Percentiles rank a stretch among this genome's conserved stretches.
Conservation (phyloP, 345 rosid genomes). For the Theobroma cacao region DNA sequence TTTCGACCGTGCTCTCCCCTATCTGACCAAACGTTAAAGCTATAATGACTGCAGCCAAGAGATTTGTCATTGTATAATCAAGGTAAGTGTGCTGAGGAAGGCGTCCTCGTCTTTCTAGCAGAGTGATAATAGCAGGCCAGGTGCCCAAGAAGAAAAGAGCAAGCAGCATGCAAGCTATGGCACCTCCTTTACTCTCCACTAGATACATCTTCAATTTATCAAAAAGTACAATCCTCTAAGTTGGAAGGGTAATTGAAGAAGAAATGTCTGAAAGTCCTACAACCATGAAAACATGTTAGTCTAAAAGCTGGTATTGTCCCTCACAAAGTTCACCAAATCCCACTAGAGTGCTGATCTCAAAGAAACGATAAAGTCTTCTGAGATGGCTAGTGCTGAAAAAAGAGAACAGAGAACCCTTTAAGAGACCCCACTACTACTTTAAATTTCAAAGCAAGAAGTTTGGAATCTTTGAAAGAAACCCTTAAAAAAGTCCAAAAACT, state of each 20-base stretch:
- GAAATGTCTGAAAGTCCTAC: not conserved
- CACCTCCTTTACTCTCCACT: conserved; percentile 85
- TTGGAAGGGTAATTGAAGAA: not conserved
- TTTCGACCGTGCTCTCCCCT: conserved; percentile 33
- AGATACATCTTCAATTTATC: conserved; percentile 39
- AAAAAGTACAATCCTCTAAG: not conserved
- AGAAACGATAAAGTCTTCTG: not conserved
- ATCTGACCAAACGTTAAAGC: conserved; percentile 82
- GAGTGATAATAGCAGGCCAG: conserved; percentile 85
- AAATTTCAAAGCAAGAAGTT: not conserved
- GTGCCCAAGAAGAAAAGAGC: conserved; percentile 73
- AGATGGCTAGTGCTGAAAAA: not conserved
- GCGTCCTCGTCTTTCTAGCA: conserved; percentile 77
- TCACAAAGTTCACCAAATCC: not conserved
- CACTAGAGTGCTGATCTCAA: not conserved
- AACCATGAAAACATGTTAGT: not conserved
- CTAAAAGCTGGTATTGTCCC: not conserved
- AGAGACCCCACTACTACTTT: not conserved
- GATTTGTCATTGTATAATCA: conserved; percentile 78
- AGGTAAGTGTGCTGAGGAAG: conserved; percentile 93
- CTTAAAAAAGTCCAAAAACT: not conserved
- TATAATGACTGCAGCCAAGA: conserved; percentile 69
- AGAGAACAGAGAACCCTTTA: not conserved
- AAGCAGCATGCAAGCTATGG: conserved; percentile 78
- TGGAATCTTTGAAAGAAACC: not conserved